phyloP scores from a whole-genome alignment of 345 rosid genomes.

The Citrus cavaleriei region DNA sequence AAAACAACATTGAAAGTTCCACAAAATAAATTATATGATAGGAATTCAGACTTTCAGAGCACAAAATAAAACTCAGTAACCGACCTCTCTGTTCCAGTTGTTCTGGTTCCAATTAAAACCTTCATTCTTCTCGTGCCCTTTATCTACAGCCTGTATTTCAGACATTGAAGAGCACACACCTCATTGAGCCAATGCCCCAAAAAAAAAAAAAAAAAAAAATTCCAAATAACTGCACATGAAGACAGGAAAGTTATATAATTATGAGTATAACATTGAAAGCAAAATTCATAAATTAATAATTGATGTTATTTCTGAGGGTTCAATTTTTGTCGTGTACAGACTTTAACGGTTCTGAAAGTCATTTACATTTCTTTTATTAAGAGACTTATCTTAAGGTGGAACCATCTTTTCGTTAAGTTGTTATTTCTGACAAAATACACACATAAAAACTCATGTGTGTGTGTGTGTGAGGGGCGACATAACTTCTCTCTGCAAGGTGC shows the following conservation, averaged over 20 bases:
- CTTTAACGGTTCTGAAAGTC: background rate
- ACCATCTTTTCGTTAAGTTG: background rate
- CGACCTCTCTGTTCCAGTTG: constrained; percentile 34
- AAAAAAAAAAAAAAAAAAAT: background rate
- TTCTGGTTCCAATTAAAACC: constrained; percentile 20
- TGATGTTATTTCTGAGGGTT: background rate
- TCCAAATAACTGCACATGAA: background rate
- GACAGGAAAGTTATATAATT: background rate
- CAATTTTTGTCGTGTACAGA: background rate
- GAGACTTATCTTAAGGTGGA: too few relatives aligned
- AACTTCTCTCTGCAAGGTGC: background rate
- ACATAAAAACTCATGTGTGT: background rate
- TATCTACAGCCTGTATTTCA: constrained; percentile 25
- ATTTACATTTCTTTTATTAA: background rate
- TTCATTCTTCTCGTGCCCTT: constrained; percentile 26
- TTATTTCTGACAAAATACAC: background rate
- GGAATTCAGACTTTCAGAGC: background rate
- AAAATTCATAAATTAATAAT: too few relatives aligned
- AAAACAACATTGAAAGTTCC: background rate
- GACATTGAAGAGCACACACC: background rate
- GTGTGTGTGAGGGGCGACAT: background rate
- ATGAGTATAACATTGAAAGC: background rate
- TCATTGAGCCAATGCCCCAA: background rate
- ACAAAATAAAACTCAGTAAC: background rate
- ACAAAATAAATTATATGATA: background rate